These are phyloP conservation scores for Ballota nigra DNA, from an alignment of 257 asterid species.

Conservation along the genomic window DNA sequence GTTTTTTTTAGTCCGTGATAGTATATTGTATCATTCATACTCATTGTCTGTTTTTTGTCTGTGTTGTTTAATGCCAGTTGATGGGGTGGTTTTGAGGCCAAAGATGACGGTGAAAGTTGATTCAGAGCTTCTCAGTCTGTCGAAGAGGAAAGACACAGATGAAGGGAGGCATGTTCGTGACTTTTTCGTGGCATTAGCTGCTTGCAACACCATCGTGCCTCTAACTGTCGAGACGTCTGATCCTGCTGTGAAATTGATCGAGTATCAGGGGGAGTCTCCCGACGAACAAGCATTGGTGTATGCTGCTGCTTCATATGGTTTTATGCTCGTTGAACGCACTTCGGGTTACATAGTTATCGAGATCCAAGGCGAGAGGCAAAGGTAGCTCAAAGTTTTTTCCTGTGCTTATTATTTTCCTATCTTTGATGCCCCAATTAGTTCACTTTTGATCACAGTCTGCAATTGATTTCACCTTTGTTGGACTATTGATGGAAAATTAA, in stretches of 20 bases:
- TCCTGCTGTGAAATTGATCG: conserved; percentile 73
- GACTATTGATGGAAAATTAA: not conserved
- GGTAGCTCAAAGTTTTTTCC: conserved; percentile 44
- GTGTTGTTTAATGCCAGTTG: conserved; percentile 47
- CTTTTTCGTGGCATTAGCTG: conserved; percentile 89
- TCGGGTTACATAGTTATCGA: conserved; percentile 86
- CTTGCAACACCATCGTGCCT: conserved; percentile 98
- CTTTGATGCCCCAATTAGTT: not conserved
- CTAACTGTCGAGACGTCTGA: conserved; percentile 66
- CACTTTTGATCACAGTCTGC: not conserved
- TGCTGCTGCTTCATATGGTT: conserved; percentile 96
- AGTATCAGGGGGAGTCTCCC: conserved; percentile 98
- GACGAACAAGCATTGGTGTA: conserved; percentile 98
- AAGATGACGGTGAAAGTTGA: conserved; percentile 77
- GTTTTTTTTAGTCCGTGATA: not conserved
- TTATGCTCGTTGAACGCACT: conserved; percentile 92
- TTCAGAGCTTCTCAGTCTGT: conserved; percentile 55
- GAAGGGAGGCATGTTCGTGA: conserved; percentile 58
- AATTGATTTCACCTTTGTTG: not conserved
- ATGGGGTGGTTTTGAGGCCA: conserved; percentile 65
- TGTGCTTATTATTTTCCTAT: not conserved
- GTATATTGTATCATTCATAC: not conserved
- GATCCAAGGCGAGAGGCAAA: conserved; percentile 84
- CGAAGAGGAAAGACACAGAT: conserved; percentile 46
- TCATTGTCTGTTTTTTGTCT: conserved; percentile 6